Percentiles rank a stretch among this genome's conserved stretches.
These are phyloP conservation scores for Naganishia vishniacii DNA, from an alignment of 768 basidiomycete species.

Conservation along the genomic window DNA sequence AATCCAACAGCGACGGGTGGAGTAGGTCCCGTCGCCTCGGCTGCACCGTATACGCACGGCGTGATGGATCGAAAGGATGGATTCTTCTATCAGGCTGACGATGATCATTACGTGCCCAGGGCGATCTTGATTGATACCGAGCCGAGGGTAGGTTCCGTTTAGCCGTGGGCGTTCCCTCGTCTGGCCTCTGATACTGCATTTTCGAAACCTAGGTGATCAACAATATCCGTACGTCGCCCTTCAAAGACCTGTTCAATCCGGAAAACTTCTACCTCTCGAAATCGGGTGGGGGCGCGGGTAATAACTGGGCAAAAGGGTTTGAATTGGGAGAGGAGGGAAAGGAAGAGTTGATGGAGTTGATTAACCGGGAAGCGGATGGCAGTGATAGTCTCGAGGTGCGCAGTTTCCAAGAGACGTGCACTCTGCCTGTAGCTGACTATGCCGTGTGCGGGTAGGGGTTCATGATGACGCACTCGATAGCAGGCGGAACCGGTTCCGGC, in stretches of 20 bases:
- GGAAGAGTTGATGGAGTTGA: constrained; percentile 98
- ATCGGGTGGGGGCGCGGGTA: constrained; percentile 97
- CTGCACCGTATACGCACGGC: constrained; percentile 1
- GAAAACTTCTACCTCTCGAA: constrained; percentile 95
- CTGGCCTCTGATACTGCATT: neutral
- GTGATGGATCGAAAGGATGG: constrained; percentile 84
- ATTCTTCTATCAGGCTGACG: constrained; percentile 99
- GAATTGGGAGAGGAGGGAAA: constrained; percentile 81
- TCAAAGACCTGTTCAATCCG: constrained; percentile 86
- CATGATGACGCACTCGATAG: constrained; percentile 98
- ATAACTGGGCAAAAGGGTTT: constrained; percentile 97
- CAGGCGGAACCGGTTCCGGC: constrained; percentile 96
- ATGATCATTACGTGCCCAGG: constrained; percentile 96
- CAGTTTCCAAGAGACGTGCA: no score
- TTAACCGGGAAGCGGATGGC: constrained; percentile 93
- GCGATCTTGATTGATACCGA: constrained; percentile 91
- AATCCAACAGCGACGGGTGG: constrained; percentile 6
- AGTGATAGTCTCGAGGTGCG: constrained; percentile 90
- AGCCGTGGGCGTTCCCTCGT: neutral
- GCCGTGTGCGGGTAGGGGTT: constrained; percentile 94
- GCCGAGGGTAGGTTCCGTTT: constrained; percentile 65
- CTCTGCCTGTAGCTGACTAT: no score
- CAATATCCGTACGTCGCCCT: constrained; percentile 80
- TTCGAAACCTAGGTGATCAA: constrained; percentile 74
- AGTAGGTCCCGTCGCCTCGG: neutral